These are phyloP conservation scores for Grosmannia penicillata DNA, from an alignment of 2,329 filamentous ascomycete species.

Conservation along the genomic window DNA sequence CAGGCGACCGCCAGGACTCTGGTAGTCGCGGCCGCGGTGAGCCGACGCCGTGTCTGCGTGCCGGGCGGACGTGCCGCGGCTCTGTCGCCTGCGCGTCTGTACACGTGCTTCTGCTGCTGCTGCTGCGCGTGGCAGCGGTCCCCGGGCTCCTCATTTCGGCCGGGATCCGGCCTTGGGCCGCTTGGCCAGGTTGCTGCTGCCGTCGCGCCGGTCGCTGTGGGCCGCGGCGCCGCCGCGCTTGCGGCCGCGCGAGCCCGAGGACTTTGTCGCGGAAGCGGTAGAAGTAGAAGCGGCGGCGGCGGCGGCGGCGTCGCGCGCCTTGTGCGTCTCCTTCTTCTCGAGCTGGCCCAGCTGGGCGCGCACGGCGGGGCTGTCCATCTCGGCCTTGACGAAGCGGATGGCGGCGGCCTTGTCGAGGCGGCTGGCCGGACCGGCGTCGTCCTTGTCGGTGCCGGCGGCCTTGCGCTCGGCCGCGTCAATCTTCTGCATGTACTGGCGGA, in stretches of 20 bases:
- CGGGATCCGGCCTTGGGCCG: too few relatives aligned
- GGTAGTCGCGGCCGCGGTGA: too few relatives aligned
- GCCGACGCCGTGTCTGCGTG: too few relatives aligned
- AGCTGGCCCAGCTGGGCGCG: constrained; percentile 40
- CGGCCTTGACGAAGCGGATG: constrained; percentile 67
- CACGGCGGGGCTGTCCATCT: constrained; percentile 42
- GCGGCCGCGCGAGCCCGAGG: not conserved
- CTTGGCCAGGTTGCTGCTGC: constrained; percentile 1
- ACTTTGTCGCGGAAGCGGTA: too few relatives aligned
- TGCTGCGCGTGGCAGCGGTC: too few relatives aligned
- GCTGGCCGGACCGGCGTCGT: constrained; percentile 26
- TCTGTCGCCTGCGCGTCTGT: too few relatives aligned
- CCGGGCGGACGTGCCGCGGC: too few relatives aligned
- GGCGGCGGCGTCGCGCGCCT: not conserved
- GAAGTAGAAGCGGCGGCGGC: not conserved
- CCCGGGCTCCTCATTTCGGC: too few relatives aligned
- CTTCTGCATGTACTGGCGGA: constrained; percentile 87
- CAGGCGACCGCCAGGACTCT: too few relatives aligned
- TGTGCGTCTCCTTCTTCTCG: constrained; percentile 27
- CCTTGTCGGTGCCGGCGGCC: constrained; percentile 11
- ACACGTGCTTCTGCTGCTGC: too few relatives aligned
- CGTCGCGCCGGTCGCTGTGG: not conserved
- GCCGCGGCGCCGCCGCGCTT: not conserved
- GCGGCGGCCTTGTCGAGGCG: constrained; percentile 60
- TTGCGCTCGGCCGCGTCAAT: constrained; percentile 63